A percentile compares a stretch with the other conserved stretches of the same genome.
Evolutionary conservation across 345 rosid species (phyloP).

Genomic region (Brassica napus): DNA sequence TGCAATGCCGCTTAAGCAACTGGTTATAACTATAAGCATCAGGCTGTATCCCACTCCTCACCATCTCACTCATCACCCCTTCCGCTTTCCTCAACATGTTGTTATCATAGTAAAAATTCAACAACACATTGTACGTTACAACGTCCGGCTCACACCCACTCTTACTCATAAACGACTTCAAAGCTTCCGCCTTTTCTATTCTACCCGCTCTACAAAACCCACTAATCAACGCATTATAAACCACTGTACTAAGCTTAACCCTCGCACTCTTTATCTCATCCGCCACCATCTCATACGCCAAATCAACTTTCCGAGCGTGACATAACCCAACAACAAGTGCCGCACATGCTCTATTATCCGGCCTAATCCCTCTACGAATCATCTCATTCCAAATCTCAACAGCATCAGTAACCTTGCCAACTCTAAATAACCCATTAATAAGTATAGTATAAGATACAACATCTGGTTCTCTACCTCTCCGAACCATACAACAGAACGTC

Average conservation of each 20-base stretch:
- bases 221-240: constrained; percentile 74
- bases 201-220: constrained; percentile 77
- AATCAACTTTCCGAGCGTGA: constrained; percentile 69
- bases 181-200: constrained; percentile 73
- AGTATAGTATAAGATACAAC: constrained; percentile 86
- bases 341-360: constrained; percentile 63
- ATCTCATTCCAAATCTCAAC: constrained; percentile 67
- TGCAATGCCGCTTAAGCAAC: constrained; percentile 77
- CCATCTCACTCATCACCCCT: constrained; percentile 65
- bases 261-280: constrained; percentile 59
- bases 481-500: constrained; percentile 55
- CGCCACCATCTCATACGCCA: constrained; percentile 82
- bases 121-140: constrained; percentile 74
- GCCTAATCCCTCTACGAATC: constrained; percentile 58
- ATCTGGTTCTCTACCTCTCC: constrained; percentile 75
- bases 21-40: constrained; percentile 86
- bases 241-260: constrained; percentile 56
- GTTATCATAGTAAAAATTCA: constrained; percentile 70
- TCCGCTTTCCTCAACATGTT: constrained; percentile 64
- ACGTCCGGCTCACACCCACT: constrained; percentile 75
- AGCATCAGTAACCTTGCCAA: constrained; percentile 53
- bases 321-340: constrained; percentile 74
- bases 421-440: constrained; percentile 67
- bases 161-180: constrained; percentile 69
- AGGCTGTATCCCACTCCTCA: constrained; percentile 66